Evolutionary conservation across 148 eudicot genomes (phyloP).

Genomic region (Selenicereus undatus): DNA sequence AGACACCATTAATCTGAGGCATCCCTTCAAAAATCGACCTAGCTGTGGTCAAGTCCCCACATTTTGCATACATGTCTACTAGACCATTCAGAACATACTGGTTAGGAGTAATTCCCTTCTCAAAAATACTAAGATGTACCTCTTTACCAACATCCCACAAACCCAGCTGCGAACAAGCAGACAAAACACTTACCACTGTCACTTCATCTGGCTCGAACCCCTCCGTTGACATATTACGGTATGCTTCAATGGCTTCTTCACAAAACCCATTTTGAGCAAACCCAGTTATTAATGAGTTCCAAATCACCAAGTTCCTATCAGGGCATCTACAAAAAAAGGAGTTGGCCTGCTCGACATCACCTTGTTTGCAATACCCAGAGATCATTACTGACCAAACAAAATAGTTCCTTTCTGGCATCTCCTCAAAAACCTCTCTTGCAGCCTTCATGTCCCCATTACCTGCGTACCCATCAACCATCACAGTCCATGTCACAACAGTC

Average conservation of each 20-base stretch:
- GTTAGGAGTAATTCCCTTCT: slow-evolving; percentile 34
- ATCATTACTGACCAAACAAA: slow-evolving; percentile 71
- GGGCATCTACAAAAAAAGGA: slow-evolving; percentile 38
- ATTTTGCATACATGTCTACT: slow-evolving; percentile 77
- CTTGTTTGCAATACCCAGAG: slow-evolving; percentile 55
- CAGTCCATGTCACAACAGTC: slow-evolving; percentile 70
- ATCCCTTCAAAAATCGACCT: slow-evolving; percentile 44
- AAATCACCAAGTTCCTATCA: slow-evolving; percentile 49
- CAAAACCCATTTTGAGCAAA: slow-evolving; percentile 58
- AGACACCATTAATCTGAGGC: slow-evolving; percentile 27
- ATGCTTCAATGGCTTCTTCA: slow-evolving; percentile 46
- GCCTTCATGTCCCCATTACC: slow-evolving; percentile 55
- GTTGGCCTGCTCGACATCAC: slow-evolving; percentile 43
- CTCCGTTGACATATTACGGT: slow-evolving; percentile 38
- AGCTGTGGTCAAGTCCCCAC: slow-evolving; percentile 62
- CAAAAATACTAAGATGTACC: slow-evolving; percentile 38
- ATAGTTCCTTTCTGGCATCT: slow-evolving; percentile 47
- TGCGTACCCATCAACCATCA: slow-evolving; percentile 63
- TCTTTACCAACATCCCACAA: slow-evolving; percentile 49
- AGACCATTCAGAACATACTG: slow-evolving; percentile 55
- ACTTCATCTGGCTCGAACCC: slow-evolving; percentile 68
- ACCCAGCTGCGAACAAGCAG: slow-evolving; percentile 68
- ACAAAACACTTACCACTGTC: slow-evolving; percentile 49
- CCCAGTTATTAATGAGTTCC: slow-evolving; percentile 61
- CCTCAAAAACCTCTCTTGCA: slow-evolving; percentile 55